Percentiles rank a stretch among this genome's conserved stretches.
Evolutionary conservation across 371 early-diverging fungal species (phyloP).

Genomic region (Sporodiniella umbellata): DNA sequence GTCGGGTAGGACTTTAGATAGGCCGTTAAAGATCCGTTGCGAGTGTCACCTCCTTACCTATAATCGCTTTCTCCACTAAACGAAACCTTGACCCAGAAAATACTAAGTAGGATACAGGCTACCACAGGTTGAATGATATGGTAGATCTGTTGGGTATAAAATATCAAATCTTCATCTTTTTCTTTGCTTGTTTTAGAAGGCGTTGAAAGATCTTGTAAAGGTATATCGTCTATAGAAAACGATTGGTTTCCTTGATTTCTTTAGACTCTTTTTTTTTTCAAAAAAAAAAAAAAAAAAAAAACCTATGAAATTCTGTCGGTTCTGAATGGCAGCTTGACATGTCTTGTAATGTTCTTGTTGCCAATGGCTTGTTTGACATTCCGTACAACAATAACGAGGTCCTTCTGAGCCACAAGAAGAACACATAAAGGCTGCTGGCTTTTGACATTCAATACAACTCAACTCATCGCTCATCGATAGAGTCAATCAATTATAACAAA

Average conservation of each 20-base stretch:
- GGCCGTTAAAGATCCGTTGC: too few species aligned
- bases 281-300: too few species aligned
- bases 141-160: conserved; percentile 80
- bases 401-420: conserved; percentile 51
- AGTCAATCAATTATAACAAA: too few species aligned
- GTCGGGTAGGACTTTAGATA: conserved; percentile 49
- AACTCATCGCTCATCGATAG: not conserved
- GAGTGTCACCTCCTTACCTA: too few species aligned
- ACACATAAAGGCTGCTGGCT: conserved; percentile 58
- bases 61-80: conserved; percentile 56
- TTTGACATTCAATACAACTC: conserved; percentile 38
- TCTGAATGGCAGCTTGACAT: conserved; percentile 26
- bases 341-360: conserved; percentile 42
- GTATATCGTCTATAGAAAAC: conserved; percentile 16
- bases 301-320: too few species aligned
- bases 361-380: conserved; percentile 73
- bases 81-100: conserved; percentile 83
- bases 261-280: too few species aligned
- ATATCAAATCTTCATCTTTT: conserved; percentile 57
- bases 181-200: conserved; percentile 1
- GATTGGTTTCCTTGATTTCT: not conserved
- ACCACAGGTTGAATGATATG: conserved; percentile 79
- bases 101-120: conserved; percentile 69
- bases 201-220: conserved; percentile 13
- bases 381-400: conserved; percentile 65